Evolutionary conservation across 2,329 filamentous ascomycete genomes (phyloP).

Genomic region (Neonectria ditissima): DNA sequence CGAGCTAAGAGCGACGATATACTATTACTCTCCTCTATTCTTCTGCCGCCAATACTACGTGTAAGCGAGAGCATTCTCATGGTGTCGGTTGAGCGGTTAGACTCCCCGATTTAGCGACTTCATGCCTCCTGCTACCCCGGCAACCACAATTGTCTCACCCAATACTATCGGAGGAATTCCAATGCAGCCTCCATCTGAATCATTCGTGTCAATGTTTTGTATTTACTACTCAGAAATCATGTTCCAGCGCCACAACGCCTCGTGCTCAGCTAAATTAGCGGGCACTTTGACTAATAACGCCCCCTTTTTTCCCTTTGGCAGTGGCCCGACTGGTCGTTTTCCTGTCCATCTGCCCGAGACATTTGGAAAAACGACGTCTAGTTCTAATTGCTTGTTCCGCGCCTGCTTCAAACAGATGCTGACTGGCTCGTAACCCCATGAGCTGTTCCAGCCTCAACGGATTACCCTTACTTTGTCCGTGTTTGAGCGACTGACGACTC

Average conservation of each 20-base stretch:
- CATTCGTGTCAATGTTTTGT: not conserved
- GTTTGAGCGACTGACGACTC: not conserved
- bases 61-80: not conserved
- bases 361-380: not conserved
- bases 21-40: too few species aligned
- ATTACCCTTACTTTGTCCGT: not conserved
- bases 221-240: not conserved
- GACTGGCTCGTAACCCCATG: too few species aligned
- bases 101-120: not conserved
- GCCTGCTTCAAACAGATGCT: not conserved
- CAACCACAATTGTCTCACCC: not conserved
- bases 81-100: not conserved
- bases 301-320: not conserved
- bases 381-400: not conserved
- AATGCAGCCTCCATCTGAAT: not conserved
- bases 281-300: slow-evolving; percentile 1
- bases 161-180: not conserved
- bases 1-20: not conserved
- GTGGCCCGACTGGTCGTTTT: not conserved
- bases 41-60: not conserved
- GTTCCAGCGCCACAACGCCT: slow-evolving; percentile 2
- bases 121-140: not conserved
- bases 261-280: not conserved
- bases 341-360: not conserved
- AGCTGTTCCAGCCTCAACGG: not conserved